These are phyloP conservation scores for Malus sieversii DNA, from an alignment of 306 rosid species.

Conservation along the genomic window DNA sequence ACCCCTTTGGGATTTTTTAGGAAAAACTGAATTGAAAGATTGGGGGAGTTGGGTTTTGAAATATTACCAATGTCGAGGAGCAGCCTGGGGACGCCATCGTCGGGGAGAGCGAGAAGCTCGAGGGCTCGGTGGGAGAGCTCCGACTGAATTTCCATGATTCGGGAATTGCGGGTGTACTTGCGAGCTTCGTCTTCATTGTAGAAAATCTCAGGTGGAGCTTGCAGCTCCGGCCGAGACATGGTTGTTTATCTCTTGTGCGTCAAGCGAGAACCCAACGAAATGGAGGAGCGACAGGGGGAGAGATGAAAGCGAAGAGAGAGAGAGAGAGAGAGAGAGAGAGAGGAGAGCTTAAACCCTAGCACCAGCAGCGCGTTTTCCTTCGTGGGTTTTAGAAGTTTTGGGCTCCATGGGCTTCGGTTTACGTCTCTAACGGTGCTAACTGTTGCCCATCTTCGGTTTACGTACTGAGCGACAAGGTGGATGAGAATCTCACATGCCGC, in stretches of 20 bases:
- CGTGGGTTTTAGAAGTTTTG: neutral
- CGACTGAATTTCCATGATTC: constrained; percentile 66
- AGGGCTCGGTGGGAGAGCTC: constrained; percentile 70
- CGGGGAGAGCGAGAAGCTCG: constrained; percentile 78
- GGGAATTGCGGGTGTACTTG: constrained; percentile 85
- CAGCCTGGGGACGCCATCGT: constrained; percentile 64
- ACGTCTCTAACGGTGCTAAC: neutral
- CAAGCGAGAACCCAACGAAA: neutral
- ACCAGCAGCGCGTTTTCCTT: neutral
- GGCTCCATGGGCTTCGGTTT: neutral
- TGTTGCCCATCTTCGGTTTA: no score
- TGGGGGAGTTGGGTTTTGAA: neutral
- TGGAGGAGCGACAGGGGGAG: neutral
- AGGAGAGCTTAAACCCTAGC: neutral
- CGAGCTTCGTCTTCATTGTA: constrained; percentile 79
- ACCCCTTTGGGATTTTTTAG: neutral
- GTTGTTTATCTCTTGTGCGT: neutral
- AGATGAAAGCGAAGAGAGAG: neutral
- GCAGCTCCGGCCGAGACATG: constrained; percentile 65
- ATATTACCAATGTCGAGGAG: constrained; percentile 77
- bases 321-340: neutral
- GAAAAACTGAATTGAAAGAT: neutral
- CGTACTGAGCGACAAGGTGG: no score
- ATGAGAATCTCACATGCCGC: no score
- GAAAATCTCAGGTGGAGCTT: constrained; percentile 95